Conservation (phyloP, 169 alveolate species). For the Cryptosporidium baileyi region DNA sequence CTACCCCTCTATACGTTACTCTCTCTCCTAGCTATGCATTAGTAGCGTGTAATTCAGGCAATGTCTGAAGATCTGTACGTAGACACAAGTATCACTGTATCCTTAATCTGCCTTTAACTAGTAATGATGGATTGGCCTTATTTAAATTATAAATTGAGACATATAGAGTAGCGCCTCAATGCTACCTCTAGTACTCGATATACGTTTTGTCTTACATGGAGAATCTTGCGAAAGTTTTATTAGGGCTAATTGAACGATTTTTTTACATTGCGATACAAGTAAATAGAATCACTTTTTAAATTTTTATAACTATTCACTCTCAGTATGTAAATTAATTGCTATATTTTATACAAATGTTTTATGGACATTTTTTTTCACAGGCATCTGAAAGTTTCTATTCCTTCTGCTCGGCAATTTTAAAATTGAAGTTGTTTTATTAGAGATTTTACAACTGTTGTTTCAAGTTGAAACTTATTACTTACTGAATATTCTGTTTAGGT, state of each 20-base stretch:
- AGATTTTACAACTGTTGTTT: too few species aligned
- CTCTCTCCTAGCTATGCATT: conserved; percentile 70
- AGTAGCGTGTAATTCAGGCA: conserved; percentile 31
- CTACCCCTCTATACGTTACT: conserved; percentile 70
- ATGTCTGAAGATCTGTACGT: conserved; percentile 67
- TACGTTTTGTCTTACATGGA: conserved; percentile 66
- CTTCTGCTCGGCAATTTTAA: too few species aligned
- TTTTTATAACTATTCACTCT: too few species aligned
- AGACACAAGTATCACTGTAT: conserved; percentile 36
- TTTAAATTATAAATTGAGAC: conserved; percentile 23
- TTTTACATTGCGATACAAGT: too few species aligned
- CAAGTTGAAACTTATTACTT: neutral
- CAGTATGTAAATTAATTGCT: too few species aligned
- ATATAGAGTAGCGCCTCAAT: conserved; percentile 12
- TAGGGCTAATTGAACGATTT: too few species aligned
- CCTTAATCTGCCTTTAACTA: conserved; percentile 61
- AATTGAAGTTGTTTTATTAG: too few species aligned
- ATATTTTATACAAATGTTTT: too few species aligned
- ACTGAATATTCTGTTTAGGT: neutral
- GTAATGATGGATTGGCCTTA: neutral
- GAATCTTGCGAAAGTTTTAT: too few species aligned
- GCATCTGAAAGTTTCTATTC: too few species aligned
- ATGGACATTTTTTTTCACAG: too few species aligned
- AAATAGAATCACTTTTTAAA: too few species aligned
- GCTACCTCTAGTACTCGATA: conserved; percentile 8